A percentile compares a stretch with the other conserved stretches of the same genome.
Evolutionary conservation across 2,329 filamentous ascomycete genomes (phyloP).

Genomic region (Aspergillus sp.): DNA sequence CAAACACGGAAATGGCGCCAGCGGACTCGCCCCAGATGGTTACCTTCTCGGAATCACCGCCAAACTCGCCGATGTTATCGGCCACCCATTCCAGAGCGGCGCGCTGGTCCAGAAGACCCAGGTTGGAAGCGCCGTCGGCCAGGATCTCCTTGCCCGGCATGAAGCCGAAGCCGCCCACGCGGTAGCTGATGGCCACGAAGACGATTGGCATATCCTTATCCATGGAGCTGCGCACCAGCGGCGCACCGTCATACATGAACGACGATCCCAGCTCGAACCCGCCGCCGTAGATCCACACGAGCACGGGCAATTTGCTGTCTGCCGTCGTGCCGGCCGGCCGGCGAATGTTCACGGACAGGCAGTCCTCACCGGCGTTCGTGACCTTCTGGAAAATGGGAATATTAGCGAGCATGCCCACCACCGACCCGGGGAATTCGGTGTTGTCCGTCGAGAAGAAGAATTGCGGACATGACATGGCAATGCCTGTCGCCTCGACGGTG

Average conservation of each 20-base stretch:
- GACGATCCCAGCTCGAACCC: slow-evolving; percentile 52
- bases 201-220: slow-evolving; percentile 63
- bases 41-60: slow-evolving; percentile 74
- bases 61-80: slow-evolving; percentile 74
- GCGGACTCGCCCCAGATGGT: slow-evolving; percentile 78
- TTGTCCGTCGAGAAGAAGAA: slow-evolving; percentile 59
- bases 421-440: slow-evolving; percentile 41
- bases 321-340: slow-evolving; percentile 58
- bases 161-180: slow-evolving; percentile 73
- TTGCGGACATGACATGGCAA: slow-evolving; percentile 68
- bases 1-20: slow-evolving; percentile 69
- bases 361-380: slow-evolving; percentile 61
- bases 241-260: slow-evolving; percentile 35
- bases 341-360: slow-evolving; percentile 61
- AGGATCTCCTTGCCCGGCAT: slow-evolving; percentile 67
- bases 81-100: slow-evolving; percentile 73
- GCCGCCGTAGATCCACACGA: slow-evolving; percentile 72
- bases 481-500: slow-evolving; percentile 59
- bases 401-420: slow-evolving; percentile 54
- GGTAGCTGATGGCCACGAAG: slow-evolving; percentile 77
- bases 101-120: slow-evolving; percentile 72
- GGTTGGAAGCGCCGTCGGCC: slow-evolving; percentile 65
- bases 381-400: slow-evolving; percentile 58
- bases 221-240: slow-evolving; percentile 40
- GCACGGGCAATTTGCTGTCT: slow-evolving; percentile 60